Conservation (phyloP, 176 grass and related monocot species). For the Bolboschoenus planiculmis region DNA sequence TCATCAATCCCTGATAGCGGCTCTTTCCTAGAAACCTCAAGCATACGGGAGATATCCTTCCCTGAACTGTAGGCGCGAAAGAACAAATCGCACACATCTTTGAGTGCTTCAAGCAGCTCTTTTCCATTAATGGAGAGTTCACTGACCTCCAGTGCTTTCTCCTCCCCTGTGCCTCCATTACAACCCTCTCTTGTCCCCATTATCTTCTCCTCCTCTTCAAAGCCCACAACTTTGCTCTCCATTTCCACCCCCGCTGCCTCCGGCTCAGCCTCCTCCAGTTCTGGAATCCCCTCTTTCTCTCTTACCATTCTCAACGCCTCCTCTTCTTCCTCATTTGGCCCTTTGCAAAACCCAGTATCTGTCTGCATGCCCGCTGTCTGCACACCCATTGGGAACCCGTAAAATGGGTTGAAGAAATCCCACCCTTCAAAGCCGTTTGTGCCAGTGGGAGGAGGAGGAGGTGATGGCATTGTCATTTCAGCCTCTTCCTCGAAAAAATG, state of each 20-base stretch:
- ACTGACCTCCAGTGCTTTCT: conserved; percentile 41
- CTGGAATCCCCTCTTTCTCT: conserved; percentile 89
- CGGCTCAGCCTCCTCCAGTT: conserved; percentile 61
- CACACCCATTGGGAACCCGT: conserved; percentile 39
- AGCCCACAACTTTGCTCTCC: not conserved
- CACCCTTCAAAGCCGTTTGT: conserved; percentile 43
- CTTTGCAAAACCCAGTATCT: conserved; percentile 8
- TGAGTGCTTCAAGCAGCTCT: conserved; percentile 76
- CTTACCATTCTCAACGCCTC: conserved; percentile 71
- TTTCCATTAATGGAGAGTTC: conserved; percentile 36
- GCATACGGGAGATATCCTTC: conserved; percentile 81
- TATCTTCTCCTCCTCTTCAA: not conserved
- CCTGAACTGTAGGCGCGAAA: conserved; percentile 52
- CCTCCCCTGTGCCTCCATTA: conserved; percentile 29
- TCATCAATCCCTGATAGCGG: conserved; percentile 39
- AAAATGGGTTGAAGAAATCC: conserved; percentile 98
- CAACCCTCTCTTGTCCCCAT: conserved; percentile 11
- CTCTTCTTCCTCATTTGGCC: conserved; percentile 24
- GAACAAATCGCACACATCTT: conserved; percentile 78
- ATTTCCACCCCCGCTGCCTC: not conserved
- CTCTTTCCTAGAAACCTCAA: conserved; percentile 46
- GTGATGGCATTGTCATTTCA: conserved; percentile 32
- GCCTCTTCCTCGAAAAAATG: conserved; percentile 43
- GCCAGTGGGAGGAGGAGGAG: conserved; percentile 15
- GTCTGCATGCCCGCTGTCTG: conserved; percentile 12